A percentile compares a stretch with the other conserved stretches of the same genome.
Evolutionary conservation across 768 basidiomycete genomes (phyloP).

Genomic region (Suillus lakei): DNA sequence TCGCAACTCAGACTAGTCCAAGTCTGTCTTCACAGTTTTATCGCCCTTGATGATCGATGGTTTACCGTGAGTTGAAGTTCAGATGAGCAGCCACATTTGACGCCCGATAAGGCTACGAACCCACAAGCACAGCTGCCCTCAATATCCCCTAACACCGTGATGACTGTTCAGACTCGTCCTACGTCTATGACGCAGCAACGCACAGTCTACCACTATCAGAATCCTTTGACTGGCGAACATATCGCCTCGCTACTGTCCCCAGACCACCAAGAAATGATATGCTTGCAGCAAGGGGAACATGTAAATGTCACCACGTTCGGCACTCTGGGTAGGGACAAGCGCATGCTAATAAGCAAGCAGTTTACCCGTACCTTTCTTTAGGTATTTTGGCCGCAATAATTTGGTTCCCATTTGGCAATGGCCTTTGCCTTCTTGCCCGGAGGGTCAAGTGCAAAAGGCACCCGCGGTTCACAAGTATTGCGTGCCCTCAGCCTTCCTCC

Average conservation of each 20-base stretch:
- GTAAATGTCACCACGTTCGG: conserved; percentile 66
- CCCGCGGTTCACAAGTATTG: conserved; percentile 29
- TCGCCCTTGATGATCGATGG: conserved; percentile 5
- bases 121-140: conserved; percentile 11
- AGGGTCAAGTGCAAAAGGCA: conserved; percentile 69
- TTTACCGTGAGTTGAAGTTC: not conserved
- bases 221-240: conserved; percentile 61
- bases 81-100: conserved; percentile 12
- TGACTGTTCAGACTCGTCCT: conserved; percentile 22
- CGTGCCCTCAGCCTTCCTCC: not conserved
- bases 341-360: not conserved
- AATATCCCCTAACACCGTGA: conserved; percentile 17
- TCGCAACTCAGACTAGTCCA: conserved; percentile 31
- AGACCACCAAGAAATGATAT: conserved; percentile 82
- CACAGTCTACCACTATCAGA: conserved; percentile 69
- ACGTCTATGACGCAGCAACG: conserved; percentile 44
- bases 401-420: conserved; percentile 87
- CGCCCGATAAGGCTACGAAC: conserved; percentile 19
- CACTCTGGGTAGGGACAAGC: conserved; percentile 57
- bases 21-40: conserved; percentile 26
- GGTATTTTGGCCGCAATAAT: conserved; percentile 80
- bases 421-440: conserved; percentile 76
- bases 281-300: conserved; percentile 77
- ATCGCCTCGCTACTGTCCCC: conserved; percentile 72
- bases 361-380: conserved; percentile 28